Evolutionary conservation across 2,329 filamentous ascomycete genomes (phyloP), one percentile per base, ranked within the genome.

Genomic region (Diaporthe ampelina): DNA sequence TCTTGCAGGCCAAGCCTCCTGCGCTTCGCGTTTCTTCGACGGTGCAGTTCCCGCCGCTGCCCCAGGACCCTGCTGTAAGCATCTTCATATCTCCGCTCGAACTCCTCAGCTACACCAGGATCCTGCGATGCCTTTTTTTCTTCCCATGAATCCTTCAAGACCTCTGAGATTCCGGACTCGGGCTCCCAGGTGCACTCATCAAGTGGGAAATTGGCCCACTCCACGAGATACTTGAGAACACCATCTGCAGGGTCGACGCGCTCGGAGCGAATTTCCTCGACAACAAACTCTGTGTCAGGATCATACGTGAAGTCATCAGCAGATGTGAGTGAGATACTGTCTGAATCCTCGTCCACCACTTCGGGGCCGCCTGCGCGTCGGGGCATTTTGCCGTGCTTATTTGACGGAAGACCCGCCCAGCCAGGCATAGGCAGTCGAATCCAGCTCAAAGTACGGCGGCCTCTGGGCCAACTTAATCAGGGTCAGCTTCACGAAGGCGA

Each of bases 131-230:
- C 77, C 76, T 86, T 87, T 7, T 79, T 82, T 35, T 82, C 78
- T 65, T 83, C 79, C 89, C 89, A 91, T 3, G 83, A 78, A 0
- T 78, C 74, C 2, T 85, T 78, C 7, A 89, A 79, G 0, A 81
- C 81, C 2, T 80, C 76, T 0, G 81, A 81, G 5, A 91, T 78
- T 72, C 89, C 81, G 7, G 83, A 79, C 13, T 79, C 76, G 0
- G 89, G 88, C 76, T 91, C 89, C 89, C 89, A 91, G 0, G 89
- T 91, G 72, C 86, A 86, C 73, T 88, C 81, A n/a, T 89, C 81
- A 7, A 91, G 76, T 1, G 86, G 84, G 78, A 92, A 95, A 2
- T 84, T 87, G 35, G 85, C 83, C 93, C 93, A 95, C 74, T 89
- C 87, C 29, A 94, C 88, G 1, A 95, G 86, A 79, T 91, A 94